phyloP scores from a whole-genome alignment of 2,329 filamentous ascomycete genomes.

The Macrophomina tecta region DNA sequence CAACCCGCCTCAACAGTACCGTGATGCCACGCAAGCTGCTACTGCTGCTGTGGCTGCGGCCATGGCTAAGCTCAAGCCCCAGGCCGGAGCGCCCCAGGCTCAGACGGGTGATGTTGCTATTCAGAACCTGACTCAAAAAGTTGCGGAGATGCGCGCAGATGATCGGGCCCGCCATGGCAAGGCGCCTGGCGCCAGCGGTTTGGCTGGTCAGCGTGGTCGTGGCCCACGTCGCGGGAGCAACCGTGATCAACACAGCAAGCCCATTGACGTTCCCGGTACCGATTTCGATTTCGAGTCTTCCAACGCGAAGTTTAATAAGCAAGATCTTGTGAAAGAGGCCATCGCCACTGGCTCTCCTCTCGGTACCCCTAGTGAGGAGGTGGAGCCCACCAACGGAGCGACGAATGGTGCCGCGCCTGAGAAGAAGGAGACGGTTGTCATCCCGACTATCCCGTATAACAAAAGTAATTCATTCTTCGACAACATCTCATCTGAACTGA shows the following conservation, averaged over 20 bases:
- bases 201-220: constrained; percentile 49
- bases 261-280: constrained; percentile 83
- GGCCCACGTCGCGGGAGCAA: constrained; percentile 56
- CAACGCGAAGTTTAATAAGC: constrained; percentile 89
- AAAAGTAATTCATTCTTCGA: constrained; percentile 93
- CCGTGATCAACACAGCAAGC: constrained; percentile 53
- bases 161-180: constrained; percentile 56
- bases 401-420: constrained; percentile 39
- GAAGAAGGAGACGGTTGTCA: constrained; percentile 53
- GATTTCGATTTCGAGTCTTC: constrained; percentile 91
- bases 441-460: constrained; percentile 69
- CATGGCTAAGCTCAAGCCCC: constrained; percentile 69
- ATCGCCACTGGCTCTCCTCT: constrained; percentile 77
- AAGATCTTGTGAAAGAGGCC: constrained; percentile 86
- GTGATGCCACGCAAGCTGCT: constrained; percentile 75
- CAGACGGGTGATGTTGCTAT: constrained; percentile 56
- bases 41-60: constrained; percentile 80
- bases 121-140: constrained; percentile 75
- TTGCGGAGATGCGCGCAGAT: constrained; percentile 77
- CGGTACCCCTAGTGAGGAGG: constrained; percentile 44
- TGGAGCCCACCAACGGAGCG: constrained; percentile 39
- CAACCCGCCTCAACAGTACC: constrained; percentile 44
- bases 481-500: constrained; percentile 94
- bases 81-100: constrained; percentile 34
- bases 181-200: constrained; percentile 53